These are phyloP conservation scores for Wickerhamomyces bovis DNA, from an alignment of 805 yeast genomes.

Conservation along the genomic window DNA sequence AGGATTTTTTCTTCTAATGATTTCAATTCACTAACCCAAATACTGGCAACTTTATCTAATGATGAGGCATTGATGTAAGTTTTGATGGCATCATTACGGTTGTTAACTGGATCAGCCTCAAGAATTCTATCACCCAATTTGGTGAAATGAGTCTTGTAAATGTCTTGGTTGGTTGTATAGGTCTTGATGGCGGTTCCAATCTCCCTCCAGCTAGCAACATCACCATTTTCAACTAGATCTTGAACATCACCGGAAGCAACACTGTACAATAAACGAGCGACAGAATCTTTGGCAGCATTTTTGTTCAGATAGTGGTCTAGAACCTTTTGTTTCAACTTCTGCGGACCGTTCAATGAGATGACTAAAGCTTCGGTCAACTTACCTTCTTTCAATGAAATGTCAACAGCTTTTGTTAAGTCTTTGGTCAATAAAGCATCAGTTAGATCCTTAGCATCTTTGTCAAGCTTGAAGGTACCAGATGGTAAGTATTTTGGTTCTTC, in stretches of 20 bases:
- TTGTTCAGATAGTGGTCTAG: slow-evolving; percentile 64
- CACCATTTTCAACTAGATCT: slow-evolving; percentile 75
- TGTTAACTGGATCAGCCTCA: slow-evolving; percentile 36
- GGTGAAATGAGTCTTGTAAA: slow-evolving; percentile 50
- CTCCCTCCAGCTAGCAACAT: slow-evolving; percentile 76
- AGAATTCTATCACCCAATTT: slow-evolving; percentile 76
- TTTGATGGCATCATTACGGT: slow-evolving; percentile 68
- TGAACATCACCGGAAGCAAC: slow-evolving; percentile 46
- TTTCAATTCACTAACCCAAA: slow-evolving; percentile 79
- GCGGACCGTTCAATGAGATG: slow-evolving; percentile 65
- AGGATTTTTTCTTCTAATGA: slow-evolving; percentile 38
- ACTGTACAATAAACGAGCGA: slow-evolving; percentile 71
- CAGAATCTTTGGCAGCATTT: slow-evolving; percentile 39
- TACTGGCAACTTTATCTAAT: slow-evolving; percentile 65
- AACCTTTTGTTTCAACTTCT: slow-evolving; percentile 59
- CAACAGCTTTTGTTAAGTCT: slow-evolving; percentile 60
- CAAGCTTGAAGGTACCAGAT: slow-evolving; percentile 43
- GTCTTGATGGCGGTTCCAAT: slow-evolving; percentile 67
- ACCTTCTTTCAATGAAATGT: slow-evolving; percentile 55
- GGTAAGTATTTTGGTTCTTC: slow-evolving; percentile 34
- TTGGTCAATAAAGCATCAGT: slow-evolving; percentile 52
- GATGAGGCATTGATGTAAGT: slow-evolving; percentile 80
- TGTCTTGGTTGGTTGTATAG: slow-evolving; percentile 39
- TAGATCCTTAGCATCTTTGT: slow-evolving; percentile 40
- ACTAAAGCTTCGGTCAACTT: slow-evolving; percentile 74